Percentiles rank a stretch among this genome's conserved stretches.
Conservation (phyloP, 352 stramenopile genomes). For the Phytopythium chamaehyphon region DNA sequence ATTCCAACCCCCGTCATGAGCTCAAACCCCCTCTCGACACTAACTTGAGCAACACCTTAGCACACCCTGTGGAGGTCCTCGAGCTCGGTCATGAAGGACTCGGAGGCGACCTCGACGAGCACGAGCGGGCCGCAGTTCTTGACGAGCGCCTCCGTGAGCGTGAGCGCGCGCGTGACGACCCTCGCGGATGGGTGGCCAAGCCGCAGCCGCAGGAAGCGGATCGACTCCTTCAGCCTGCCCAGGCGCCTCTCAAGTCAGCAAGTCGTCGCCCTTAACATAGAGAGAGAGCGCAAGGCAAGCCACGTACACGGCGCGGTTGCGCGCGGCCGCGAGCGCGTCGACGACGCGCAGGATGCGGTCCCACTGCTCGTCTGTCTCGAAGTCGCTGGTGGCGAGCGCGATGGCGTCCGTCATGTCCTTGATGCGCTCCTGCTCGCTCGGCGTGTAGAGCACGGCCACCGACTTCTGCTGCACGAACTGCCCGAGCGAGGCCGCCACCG, state of each 20-base stretch:
- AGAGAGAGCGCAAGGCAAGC: background rate
- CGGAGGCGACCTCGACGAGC: conserved; percentile 59
- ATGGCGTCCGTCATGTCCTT: conserved; percentile 72
- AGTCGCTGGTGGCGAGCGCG: conserved; percentile 60
- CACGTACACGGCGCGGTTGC: conserved; percentile 52
- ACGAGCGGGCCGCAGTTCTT: conserved; percentile 76
- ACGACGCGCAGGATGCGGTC: conserved; percentile 72
- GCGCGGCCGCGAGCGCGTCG: conserved; percentile 66
- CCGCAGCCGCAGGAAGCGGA: conserved; percentile 68
- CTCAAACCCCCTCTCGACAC: too few relatives aligned
- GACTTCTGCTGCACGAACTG: conserved; percentile 82
- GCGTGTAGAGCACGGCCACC: conserved; percentile 69
- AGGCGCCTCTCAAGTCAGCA: background rate
- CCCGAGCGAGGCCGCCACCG: conserved; percentile 52
- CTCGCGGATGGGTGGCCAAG: conserved; percentile 57
- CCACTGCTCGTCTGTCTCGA: conserved; percentile 66
- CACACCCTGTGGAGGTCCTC: conserved; percentile 68
- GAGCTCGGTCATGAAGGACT: conserved; percentile 72
- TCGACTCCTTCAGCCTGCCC: conserved; percentile 56
- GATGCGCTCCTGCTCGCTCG: conserved; percentile 69
- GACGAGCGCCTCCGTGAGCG: conserved; percentile 65
- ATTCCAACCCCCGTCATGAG: too few relatives aligned
- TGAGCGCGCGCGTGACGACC: conserved; percentile 62
- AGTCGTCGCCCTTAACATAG: background rate
- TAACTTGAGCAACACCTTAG: too few relatives aligned